Evolutionary conservation across 257 asterid genomes (phyloP), one percentile per base, ranked within the genome.

Genomic region (Solanum bukasovii): DNA sequence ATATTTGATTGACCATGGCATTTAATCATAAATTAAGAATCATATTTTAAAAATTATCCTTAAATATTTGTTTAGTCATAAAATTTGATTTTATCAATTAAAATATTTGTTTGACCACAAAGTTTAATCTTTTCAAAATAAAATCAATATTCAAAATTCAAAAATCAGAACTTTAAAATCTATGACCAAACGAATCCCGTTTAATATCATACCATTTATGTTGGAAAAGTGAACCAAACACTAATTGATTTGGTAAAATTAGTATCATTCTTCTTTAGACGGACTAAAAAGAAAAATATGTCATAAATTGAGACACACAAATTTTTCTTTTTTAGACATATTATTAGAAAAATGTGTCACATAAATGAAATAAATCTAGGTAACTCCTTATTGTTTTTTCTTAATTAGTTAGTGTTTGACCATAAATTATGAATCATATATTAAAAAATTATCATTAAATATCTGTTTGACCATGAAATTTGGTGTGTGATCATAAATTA

Each of bases 361-460:
- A 9, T 9, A 23, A 63, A 63, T 9, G 27, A 0, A 0, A 23
- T 1, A 63, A 23, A 63, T 63, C 3, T 23, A 1, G 29, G 0
- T 23, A 63, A 23, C 14, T 63, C 13, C 1, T 23, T 63, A 23
- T 63, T 23, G 13, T 61, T 63, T 63, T 63, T 63, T n/a, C 16
- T n/a, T n/a, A 5, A 63, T n/a, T 63, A 63, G 31, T 5, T n/a
- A n/a, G 31, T 5, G 16, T 63, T 63, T 63, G 16, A 63, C 8
- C 7, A 10, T 20, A 59, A 59, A 59, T 23, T 4, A 63, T 9
- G 1, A 23, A 9, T 23, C 7, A n/a, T 9, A 23, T 23, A 10
- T 23, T 21, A 61, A 61, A 61, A 23, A 63, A 9, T 23, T 21
- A 61, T 61, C 16, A 23, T 63, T 9, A 63, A 61, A 23, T 63